Evolutionary conservation across 148 eudicot species (phyloP).

Genomic region (Rhododendron ovatum): DNA sequence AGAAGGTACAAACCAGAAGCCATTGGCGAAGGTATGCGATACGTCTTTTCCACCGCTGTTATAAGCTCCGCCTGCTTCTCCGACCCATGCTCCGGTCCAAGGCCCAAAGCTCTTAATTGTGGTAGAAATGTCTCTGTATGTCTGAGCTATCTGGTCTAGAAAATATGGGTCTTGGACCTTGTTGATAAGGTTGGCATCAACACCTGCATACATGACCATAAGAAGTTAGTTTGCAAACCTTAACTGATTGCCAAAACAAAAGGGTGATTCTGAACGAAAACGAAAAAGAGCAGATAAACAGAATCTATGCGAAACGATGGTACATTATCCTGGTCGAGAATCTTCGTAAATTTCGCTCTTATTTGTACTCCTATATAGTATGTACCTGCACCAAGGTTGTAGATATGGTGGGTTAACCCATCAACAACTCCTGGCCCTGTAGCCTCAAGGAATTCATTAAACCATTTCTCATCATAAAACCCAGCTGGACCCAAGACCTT

Average conservation of each 20-base stretch:
- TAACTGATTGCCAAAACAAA: neutral
- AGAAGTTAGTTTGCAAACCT: neutral
- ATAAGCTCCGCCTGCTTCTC: conserved; percentile 61
- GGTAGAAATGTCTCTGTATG: conserved; percentile 21
- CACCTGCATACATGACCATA: conserved; percentile 20
- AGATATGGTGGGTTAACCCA: conserved; percentile 57
- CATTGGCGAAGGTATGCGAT: conserved; percentile 43
- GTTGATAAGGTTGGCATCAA: conserved; percentile 31
- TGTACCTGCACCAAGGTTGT: conserved; percentile 59
- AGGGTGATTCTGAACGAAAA: neutral
- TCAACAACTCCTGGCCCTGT: conserved; percentile 43
- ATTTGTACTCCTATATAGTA: neutral
- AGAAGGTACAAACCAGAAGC: conserved; percentile 33
- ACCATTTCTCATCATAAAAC: conserved; percentile 51
- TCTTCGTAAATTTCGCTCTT: neutral
- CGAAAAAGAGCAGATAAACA: neutral
- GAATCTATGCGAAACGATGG: neutral
- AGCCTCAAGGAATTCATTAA: conserved; percentile 23
- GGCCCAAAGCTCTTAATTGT: conserved; percentile 22
- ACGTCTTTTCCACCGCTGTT: conserved; percentile 55
- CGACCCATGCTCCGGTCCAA: conserved; percentile 50
- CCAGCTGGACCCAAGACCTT: conserved; percentile 56
- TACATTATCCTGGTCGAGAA: neutral
- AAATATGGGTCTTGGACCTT: conserved; percentile 41
- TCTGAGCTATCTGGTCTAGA: conserved; percentile 28